Conservation (phyloP, 768 basidiomycete genomes). For the Termitomyces titanicus region DNA sequence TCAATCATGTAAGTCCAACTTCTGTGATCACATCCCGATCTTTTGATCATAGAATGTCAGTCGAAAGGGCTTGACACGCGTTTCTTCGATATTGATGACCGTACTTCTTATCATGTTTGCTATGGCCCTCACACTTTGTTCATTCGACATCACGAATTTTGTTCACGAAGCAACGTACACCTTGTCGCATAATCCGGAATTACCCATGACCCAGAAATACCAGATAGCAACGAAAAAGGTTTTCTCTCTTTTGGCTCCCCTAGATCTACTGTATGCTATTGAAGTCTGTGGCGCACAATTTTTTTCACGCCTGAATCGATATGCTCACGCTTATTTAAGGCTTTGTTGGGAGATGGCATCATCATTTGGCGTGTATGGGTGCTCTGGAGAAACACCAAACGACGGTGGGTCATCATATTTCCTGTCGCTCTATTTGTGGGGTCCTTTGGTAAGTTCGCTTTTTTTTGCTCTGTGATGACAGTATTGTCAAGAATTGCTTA, state of each 20-base stretch:
- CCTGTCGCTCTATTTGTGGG: conserved; percentile 3
- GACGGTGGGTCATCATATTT: neutral
- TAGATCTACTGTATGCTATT: conserved; percentile 3
- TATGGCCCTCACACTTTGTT: conserved; percentile 5
- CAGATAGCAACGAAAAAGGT: no score
- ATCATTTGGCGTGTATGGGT: conserved; percentile 10
- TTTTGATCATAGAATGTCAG: neutral
- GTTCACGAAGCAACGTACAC: conserved; percentile 5
- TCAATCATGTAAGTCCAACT: neutral
- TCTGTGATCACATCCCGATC: neutral
- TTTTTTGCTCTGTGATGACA: neutral
- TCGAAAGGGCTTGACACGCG: conserved; percentile 4
- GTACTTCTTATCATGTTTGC: conserved; percentile 6
- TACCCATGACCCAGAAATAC: conserved; percentile 2
- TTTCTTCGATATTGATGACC: neutral
- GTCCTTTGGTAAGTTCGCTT: neutral
- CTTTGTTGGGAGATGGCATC: conserved; percentile 9
- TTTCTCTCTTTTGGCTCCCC: conserved; percentile 2
- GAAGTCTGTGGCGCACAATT: no score
- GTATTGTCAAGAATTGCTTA: no score
- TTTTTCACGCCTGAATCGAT: no score
- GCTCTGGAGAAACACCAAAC: neutral
- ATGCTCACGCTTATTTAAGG: no score
- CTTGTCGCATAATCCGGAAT: neutral
- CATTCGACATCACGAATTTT: conserved; percentile 6